A percentile compares a stretch with the other conserved stretches of the same genome.
These are phyloP conservation scores for Ambrosia artemisiifolia DNA, from an alignment of 129 eudicot genomes.

Conservation along the genomic window DNA sequence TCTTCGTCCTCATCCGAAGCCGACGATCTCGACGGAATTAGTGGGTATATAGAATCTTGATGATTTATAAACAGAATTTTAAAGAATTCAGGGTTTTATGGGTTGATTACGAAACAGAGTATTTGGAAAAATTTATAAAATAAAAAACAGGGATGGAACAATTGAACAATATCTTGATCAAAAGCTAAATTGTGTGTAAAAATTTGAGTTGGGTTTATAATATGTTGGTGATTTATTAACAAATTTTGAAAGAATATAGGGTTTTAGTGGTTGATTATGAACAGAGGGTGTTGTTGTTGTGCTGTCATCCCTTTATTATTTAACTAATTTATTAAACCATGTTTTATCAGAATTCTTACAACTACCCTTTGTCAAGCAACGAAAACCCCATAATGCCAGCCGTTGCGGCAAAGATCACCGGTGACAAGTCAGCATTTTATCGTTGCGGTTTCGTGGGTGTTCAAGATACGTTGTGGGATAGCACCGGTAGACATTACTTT, in stretches of 20 bases:
- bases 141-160: too few species aligned
- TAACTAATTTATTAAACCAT: not conserved
- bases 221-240: too few species aligned
- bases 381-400: conserved; percentile 41
- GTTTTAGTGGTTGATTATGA: too few species aligned
- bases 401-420: conserved; percentile 54
- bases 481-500: conserved; percentile 67
- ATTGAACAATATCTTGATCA: too few species aligned
- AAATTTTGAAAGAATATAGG: too few species aligned
- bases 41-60: not conserved
- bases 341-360: conserved; percentile 56
- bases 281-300: too few species aligned
- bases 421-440: conserved; percentile 65
- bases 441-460: conserved; percentile 62
- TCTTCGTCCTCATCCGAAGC: conserved; percentile 53
- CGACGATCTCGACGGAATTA: conserved; percentile 62
- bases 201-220: too few species aligned
- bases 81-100: too few species aligned
- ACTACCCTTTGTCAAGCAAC: conserved; percentile 37
- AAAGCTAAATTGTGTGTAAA: too few species aligned
- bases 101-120: too few species aligned
- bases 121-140: too few species aligned
- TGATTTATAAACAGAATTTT: too few species aligned
- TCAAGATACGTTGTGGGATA: conserved; percentile 91
- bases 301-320: not conserved